Evolutionary conservation across 306 rosid species (phyloP), one percentile per base, ranked within the genome.

Genomic region (Myrica gale): DNA sequence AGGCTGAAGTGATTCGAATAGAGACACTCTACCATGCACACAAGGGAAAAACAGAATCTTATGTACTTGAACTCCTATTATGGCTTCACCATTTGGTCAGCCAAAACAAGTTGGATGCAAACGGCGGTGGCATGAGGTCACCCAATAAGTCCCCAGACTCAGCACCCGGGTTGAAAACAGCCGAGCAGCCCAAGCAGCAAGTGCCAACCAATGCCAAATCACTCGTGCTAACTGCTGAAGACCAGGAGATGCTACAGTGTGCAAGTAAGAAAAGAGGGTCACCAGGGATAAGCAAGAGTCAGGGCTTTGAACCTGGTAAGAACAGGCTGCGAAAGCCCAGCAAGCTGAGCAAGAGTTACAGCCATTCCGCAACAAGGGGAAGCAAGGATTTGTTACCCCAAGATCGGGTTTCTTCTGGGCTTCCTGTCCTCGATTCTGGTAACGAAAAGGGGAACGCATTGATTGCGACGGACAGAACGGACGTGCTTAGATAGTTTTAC

Each of bases 11-110:
- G 56, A 83, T 85, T 84, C 85, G 86, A 73, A 89, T 92, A 9
- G 97, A 92, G 85, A 92, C 97, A 60, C 76, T 92, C 66, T 96
- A 92, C 86, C 96, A 92, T 58, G 93, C 97, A 7, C 84, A 92
- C 68, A 90, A 84, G 79, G 96, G 78, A 52, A 89, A 87, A 80
- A 93, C 91, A 26, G 97, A 92, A 71, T 68, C 80, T 50, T 87
- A 89, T 71, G 60, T 92, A 21, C 87, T 90, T 23, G 88, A 88
- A 69, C 89, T 90, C 81, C 84, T 92, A 32, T 43, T 90, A 50
- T 92, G 92, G 96, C 97, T 92, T 82, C 93, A 92, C 56, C 92
- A 87, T 74, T 84, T 92, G 80, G 87, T 88, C 63, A 60, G 76
- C 62, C 77, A 79, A 87, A 86, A 77, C 71, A 90, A 80, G 79